Conservation (phyloP, 2,329 filamentous ascomycete species). For the Colletotrichum horii region DNA sequence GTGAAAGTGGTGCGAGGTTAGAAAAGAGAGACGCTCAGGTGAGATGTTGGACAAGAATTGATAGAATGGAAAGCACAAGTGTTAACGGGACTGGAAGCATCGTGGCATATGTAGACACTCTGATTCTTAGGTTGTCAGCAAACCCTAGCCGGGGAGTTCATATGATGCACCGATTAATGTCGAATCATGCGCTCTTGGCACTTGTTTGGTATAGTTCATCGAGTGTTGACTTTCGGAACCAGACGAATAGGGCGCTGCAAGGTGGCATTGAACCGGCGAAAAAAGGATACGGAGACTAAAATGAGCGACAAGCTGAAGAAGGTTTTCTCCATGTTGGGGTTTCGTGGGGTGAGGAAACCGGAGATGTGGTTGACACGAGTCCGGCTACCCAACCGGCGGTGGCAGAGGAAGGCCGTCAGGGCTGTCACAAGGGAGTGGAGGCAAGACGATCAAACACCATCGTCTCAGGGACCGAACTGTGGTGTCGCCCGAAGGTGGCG, state of each 20-base stretch:
- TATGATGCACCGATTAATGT: background rate
- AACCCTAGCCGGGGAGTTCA: background rate
- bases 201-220: background rate
- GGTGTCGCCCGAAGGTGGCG: background rate
- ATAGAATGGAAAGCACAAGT: background rate
- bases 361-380: background rate
- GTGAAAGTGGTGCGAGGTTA: background rate
- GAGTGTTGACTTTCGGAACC: background rate
- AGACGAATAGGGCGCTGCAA: background rate
- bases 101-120: background rate
- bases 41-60: background rate
- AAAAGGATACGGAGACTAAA: background rate
- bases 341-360: background rate
- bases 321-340: background rate
- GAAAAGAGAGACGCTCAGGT: background rate
- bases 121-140: background rate
- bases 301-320: background rate
- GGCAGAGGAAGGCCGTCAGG: background rate
- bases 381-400: background rate
- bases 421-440: background rate
- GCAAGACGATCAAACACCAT: slow-evolving; percentile 8
- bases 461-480: slow-evolving; percentile 8
- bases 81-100: background rate
- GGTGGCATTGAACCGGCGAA: background rate
- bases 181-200: slow-evolving; percentile 3